phyloP scores from a whole-genome alignment of 1,139 yeast species.

The Scheffersomyces titani region DNA sequence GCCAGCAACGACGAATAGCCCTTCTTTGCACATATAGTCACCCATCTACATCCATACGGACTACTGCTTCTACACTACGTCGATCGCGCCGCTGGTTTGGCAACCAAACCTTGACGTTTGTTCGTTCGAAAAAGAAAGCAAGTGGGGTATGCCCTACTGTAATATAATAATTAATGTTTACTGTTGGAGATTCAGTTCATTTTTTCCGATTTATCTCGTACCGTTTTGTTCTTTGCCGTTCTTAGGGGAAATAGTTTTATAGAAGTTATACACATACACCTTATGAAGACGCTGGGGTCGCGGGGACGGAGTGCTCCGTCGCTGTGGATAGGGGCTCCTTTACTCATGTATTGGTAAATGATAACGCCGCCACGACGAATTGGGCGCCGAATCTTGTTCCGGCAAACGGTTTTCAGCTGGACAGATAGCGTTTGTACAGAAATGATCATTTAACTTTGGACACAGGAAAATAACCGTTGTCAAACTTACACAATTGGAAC shows the following conservation, averaged over 20 bases:
- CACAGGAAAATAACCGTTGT: background rate
- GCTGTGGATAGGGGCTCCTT: background rate
- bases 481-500: background rate
- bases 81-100: background rate
- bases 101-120: background rate
- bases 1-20: slow-evolving; percentile 14
- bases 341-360: background rate
- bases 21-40: background rate
- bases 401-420: background rate
- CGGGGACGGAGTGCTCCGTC: background rate
- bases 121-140: background rate
- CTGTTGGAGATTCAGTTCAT: background rate
- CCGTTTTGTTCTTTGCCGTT: background rate
- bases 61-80: background rate
- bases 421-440: too few relatives aligned
- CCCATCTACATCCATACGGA: background rate
- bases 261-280: background rate
- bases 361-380: background rate
- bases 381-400: background rate
- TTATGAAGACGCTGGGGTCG: background rate
- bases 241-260: background rate
- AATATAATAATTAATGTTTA: background rate
- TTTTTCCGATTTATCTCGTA: background rate
- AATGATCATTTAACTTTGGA: background rate
- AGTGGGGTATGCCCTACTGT: background rate